Percentiles rank a stretch among this genome's conserved stretches.
Evolutionary conservation across 1,284 basidiomycete species (phyloP).

Genomic region (Rhodotorula sp.): DNA sequence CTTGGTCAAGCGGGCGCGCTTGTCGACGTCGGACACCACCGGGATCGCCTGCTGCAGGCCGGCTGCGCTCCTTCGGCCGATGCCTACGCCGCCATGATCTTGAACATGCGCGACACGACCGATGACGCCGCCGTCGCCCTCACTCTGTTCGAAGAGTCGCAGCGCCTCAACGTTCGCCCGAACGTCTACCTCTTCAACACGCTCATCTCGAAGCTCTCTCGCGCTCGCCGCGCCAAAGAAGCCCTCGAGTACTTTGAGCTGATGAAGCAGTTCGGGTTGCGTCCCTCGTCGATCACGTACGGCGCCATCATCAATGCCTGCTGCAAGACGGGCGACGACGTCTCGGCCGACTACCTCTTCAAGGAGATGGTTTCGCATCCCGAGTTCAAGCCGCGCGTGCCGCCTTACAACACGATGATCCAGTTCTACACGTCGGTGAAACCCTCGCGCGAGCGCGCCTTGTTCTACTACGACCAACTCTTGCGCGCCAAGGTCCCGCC

Average conservation of each 20-base stretch:
- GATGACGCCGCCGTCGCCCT: constrained; percentile 86
- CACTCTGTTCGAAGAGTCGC: constrained; percentile 77
- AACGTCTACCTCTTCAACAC: constrained; percentile 92
- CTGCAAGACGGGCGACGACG: constrained; percentile 79
- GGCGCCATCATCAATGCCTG: constrained; percentile 86
- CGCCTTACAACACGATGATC: constrained; percentile 98
- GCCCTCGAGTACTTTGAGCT: constrained; percentile 80
- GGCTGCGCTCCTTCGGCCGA: constrained; percentile 79
- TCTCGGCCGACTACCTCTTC: constrained; percentile 69
- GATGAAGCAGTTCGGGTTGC: constrained; percentile 62
- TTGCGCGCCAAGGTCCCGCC: constrained; percentile 64
- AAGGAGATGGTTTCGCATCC: constrained; percentile 72
- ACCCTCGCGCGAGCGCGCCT: constrained; percentile 72
- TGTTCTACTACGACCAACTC: constrained; percentile 76
- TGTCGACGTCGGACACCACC: constrained; percentile 75
- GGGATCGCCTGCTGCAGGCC: constrained; percentile 70
- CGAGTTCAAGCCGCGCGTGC: constrained; percentile 82
- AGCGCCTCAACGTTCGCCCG: constrained; percentile 65
- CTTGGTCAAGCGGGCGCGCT: constrained; percentile 75
- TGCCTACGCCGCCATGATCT: constrained; percentile 85
- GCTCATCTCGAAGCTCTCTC: constrained; percentile 88
- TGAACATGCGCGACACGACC: constrained; percentile 82
- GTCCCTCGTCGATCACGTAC: constrained; percentile 85
- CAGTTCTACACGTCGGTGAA: constrained; percentile 89
- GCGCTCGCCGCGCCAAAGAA: constrained; percentile 83